These are phyloP conservation scores for Diplodia seriata DNA, from an alignment of 2,329 filamentous ascomycete species.

Conservation along the genomic window DNA sequence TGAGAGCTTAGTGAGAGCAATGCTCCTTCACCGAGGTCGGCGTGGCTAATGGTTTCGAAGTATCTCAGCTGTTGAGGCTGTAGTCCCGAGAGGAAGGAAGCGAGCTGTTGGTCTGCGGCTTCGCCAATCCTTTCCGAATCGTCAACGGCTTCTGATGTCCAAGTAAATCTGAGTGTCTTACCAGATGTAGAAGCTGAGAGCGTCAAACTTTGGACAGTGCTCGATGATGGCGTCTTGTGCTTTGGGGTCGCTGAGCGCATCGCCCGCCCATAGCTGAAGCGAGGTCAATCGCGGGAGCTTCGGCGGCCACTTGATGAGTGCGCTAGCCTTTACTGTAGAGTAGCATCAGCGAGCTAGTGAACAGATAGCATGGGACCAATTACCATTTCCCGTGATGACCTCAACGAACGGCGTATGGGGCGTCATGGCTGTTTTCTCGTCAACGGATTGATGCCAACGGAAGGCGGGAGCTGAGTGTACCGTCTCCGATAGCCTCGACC, in stretches of 20 bases:
- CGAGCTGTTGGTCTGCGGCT: slow-evolving; percentile 64
- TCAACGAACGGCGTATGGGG: slow-evolving; percentile 62
- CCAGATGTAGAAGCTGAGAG: slow-evolving; percentile 65
- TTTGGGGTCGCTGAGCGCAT: slow-evolving; percentile 62
- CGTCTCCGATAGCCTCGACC: slow-evolving; percentile 48
- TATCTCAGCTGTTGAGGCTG: slow-evolving; percentile 63
- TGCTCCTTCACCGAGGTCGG: slow-evolving; percentile 61
- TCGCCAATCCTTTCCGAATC: slow-evolving; percentile 42
- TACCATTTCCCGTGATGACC: slow-evolving; percentile 62
- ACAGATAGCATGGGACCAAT: slow-evolving; percentile 32
- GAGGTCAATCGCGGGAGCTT: slow-evolving; percentile 64
- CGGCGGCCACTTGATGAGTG: slow-evolving; percentile 66
- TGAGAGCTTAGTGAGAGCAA: slow-evolving; percentile 63
- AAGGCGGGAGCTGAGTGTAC: slow-evolving; percentile 2
- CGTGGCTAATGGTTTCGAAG: slow-evolving; percentile 65
- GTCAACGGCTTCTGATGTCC: neutral
- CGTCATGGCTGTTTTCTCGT: slow-evolving; percentile 49
- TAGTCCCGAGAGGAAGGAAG: slow-evolving; percentile 64
- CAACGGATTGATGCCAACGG: slow-evolving; percentile 32
- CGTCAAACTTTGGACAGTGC: slow-evolving; percentile 67
- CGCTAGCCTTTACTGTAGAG: slow-evolving; percentile 55
- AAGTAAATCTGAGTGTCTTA: slow-evolving; percentile 34
- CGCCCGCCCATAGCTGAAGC: slow-evolving; percentile 68
- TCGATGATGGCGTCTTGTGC: slow-evolving; percentile 61
- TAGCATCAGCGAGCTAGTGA: slow-evolving; percentile 7